Base-by-base conservation (phyloP, 345 rosid species). In the Tarenaya hassleriana region DNA sequence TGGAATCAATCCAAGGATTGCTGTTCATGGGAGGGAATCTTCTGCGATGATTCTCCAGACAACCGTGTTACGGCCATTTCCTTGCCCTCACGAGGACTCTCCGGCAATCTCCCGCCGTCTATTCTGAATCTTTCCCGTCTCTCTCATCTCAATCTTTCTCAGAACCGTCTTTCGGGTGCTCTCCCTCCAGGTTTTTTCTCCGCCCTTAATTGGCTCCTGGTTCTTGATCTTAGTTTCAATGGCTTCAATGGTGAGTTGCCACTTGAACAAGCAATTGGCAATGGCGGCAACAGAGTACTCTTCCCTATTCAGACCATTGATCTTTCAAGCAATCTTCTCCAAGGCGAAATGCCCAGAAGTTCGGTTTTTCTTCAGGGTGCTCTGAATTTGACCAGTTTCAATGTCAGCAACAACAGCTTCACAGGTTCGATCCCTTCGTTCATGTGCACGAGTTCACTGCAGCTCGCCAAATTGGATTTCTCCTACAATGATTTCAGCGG, bases 21-120 rank as follows among this genome's bases (percentile, higher is more conserved):
- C 57, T 89, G 95, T 60, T 13, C 27, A 12, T 89, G 94, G 89
- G 90, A 85, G 13, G 95, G 94, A 12, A 68, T 89, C 11, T 10
- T 1, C 7, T 85, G 95, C 60, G 75, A 64, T 50, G 46, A 29
- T 5, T 27, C 34, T 3, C 0, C 17, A 0, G 44, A 61, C 37
- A 79, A 66, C 18, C 68, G 77, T 14, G 75, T 89, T 38, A 61
- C 56, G 34, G 56, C 46, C 4, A 74, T 89, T 4, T 64, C 20
- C 65, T 71, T 89, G 13, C 78, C 86, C 5, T 69, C 18, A 33
- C 64, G 68, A 71, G 75, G 71, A 44, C 69, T 89, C 19, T 58
- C 18, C 5, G 86, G 85, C 8, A 60, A 41, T 40, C 58, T 89
- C 21, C 34, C 77, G 2, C 47, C 67, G 1, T 59, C 75, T 51